Conservation (phyloP, 352 stramenopile species). For the Phytophthora megakarya region DNA sequence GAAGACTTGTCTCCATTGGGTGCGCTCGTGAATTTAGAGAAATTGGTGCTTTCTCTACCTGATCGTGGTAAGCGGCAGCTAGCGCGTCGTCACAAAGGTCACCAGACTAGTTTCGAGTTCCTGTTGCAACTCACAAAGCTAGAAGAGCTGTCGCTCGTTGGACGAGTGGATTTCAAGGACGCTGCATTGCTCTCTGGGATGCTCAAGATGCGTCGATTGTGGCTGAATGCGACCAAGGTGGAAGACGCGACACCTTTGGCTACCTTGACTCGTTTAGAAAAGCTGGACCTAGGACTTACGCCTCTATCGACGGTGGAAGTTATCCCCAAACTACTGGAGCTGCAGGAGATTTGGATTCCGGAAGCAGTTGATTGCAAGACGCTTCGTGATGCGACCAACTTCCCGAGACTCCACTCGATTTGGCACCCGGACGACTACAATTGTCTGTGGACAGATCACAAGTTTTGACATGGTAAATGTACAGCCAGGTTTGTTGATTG, state of each 20-base stretch:
- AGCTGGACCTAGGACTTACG: constrained; percentile 58
- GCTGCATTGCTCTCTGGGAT: constrained; percentile 41
- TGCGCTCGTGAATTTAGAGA: constrained; percentile 49
- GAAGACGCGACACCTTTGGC: constrained; percentile 40
- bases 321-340: constrained; percentile 34
- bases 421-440: constrained; percentile 74
- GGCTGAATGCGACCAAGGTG: constrained; percentile 60
- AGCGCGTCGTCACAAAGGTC: constrained; percentile 39
- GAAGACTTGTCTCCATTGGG: constrained; percentile 51
- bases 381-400: constrained; percentile 48
- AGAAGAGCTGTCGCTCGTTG: constrained; percentile 52
- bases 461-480: constrained; percentile 33
- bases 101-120: constrained; percentile 56
- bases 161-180: constrained; percentile 70
- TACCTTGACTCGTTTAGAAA: constrained; percentile 39
- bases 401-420: constrained; percentile 51
- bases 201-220: constrained; percentile 47
- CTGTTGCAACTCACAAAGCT: constrained; percentile 40
- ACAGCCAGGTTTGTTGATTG: constrained; percentile 4
- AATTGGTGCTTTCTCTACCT: constrained; percentile 52
- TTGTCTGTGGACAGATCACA: constrained; percentile 66
- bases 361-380: constrained; percentile 44
- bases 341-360: constrained; percentile 59
- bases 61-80: constrained; percentile 53
- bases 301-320: constrained; percentile 47